Evolutionary conservation across 441 rosid species (phyloP).

Genomic region (Gossypium trilobum): DNA sequence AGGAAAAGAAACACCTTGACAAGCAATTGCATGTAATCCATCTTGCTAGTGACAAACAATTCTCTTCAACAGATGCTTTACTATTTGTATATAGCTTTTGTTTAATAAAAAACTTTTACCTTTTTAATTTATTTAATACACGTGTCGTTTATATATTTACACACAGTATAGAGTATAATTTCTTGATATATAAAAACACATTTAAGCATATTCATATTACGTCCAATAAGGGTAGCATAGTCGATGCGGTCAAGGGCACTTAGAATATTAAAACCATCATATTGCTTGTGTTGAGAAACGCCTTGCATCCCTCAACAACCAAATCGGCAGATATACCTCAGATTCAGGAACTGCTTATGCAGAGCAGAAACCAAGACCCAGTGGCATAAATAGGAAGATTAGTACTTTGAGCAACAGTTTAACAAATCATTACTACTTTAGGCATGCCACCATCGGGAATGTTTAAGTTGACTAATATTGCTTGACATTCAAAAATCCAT

Average conservation of each 20-base stretch:
- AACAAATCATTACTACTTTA: constrained; percentile 34
- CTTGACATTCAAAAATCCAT: background rate
- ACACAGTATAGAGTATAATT: too few species aligned
- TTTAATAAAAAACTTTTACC: background rate
- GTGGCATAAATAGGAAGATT: constrained; percentile 45
- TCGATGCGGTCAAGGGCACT: background rate
- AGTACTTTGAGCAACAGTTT: constrained; percentile 82
- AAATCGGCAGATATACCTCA: constrained; percentile 44
- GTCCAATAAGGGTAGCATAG: background rate
- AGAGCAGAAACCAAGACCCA: too few species aligned
- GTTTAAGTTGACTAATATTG: too few species aligned
- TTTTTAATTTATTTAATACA: background rate
- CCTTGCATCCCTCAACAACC: constrained; percentile 29
- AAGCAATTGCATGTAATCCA: background rate
- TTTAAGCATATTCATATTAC: background rate
- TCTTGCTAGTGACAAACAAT: background rate
- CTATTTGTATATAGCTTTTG: background rate
- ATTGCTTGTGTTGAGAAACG: background rate
- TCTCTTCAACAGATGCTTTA: background rate
- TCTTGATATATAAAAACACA: background rate
- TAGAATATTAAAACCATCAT: background rate
- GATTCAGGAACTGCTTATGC: too few species aligned
- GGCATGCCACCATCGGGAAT: background rate
- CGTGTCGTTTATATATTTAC: background rate
- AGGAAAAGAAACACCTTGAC: background rate